Evolutionary conservation across 2,329 filamentous ascomycete genomes (phyloP).

Genomic region (Aspergillus caelatus): DNA sequence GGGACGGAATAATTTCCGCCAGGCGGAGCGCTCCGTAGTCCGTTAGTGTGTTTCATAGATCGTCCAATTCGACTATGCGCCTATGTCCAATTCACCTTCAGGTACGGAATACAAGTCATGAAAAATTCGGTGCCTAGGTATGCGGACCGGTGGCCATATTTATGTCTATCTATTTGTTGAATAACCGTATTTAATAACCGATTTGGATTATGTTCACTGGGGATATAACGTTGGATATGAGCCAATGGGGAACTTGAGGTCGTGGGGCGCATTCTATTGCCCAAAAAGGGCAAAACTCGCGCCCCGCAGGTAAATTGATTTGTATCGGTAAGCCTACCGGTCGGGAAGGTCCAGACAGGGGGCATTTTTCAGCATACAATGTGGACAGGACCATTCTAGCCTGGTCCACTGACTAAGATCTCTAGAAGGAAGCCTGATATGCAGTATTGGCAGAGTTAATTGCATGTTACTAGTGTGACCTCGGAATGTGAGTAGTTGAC

Average conservation of each 20-base stretch:
- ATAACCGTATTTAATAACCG: neutral
- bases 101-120: neutral
- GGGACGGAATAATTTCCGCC: neutral
- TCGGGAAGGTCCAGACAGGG: constrained; percentile 7
- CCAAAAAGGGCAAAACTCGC: constrained; percentile 8
- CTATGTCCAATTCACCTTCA: neutral
- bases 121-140: neutral
- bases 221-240: neutral
- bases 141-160: neutral
- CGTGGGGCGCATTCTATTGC: neutral
- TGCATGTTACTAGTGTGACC: neutral
- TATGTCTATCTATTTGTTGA: neutral
- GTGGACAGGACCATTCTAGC: constrained; percentile 12
- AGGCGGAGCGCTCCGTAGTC: constrained; percentile 1
- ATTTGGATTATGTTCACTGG: neutral
- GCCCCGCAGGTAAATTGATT: constrained; percentile 1
- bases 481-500: neutral
- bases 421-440: neutral
- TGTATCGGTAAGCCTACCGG: neutral
- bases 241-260: neutral
- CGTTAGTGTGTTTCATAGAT: neutral
- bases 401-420: constrained; percentile 20
- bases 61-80: neutral
- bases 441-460: neutral
- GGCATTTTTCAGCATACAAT: neutral